A percentile compares a stretch with the other conserved stretches of the same genome.
Evolutionary conservation across 176 grass and related monocot species (phyloP).

Genomic region (Guadua angustifolia): DNA sequence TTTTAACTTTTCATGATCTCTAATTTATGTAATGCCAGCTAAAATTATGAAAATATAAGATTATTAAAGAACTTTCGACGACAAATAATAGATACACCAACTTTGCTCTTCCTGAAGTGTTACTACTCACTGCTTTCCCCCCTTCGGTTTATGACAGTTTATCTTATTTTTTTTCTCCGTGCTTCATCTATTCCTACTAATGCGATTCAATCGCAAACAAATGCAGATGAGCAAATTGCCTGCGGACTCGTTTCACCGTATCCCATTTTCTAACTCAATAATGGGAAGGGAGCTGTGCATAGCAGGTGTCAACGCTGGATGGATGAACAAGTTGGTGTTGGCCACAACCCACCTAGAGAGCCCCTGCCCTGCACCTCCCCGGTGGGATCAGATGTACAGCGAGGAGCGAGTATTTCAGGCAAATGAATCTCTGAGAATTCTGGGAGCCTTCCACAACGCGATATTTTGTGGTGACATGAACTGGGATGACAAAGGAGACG

Average conservation of each 20-base stretch:
- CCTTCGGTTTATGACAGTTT: not conserved
- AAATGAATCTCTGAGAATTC: conserved; percentile 54
- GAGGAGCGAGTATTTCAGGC: conserved; percentile 70
- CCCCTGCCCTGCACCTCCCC: conserved; percentile 75
- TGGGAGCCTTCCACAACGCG: conserved; percentile 47
- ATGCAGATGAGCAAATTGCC: conserved; percentile 77
- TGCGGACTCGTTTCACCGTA: conserved; percentile 14
- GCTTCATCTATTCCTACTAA: conserved; percentile 23
- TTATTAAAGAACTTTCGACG: not conserved
- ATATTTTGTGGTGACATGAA: conserved; percentile 94
- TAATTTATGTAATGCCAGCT: too few relatives aligned
- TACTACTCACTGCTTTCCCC: not conserved
- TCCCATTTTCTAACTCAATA: conserved; percentile 63
- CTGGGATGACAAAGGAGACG: conserved; percentile 86
- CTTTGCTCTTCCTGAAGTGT: not conserved
- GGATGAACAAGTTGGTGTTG: conserved; percentile 38
- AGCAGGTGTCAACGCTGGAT: conserved; percentile 35
- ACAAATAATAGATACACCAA: not conserved
- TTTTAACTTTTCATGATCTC: not conserved
- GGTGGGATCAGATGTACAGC: conserved; percentile 90
- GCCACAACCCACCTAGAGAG: conserved; percentile 87
- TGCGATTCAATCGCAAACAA: conserved; percentile 16
- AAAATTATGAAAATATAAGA: too few relatives aligned
- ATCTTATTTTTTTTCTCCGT: not conserved
- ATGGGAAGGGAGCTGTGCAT: conserved; percentile 79